Conservation (phyloP, 805 yeast genomes). For the Pachysolen tannophilus region DNA sequence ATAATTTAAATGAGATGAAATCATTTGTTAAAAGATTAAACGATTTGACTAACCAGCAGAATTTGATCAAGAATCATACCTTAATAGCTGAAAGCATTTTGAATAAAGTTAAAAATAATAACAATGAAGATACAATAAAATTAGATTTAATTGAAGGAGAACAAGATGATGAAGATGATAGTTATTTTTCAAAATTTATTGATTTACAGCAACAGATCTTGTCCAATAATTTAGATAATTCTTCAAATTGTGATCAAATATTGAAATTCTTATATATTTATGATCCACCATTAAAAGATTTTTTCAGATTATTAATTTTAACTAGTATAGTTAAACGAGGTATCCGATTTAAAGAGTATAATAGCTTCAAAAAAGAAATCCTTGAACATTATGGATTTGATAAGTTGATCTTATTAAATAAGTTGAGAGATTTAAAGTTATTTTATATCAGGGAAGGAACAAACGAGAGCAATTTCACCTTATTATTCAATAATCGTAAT, state of each 20-base stretch:
- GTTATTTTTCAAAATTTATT: slow-evolving; percentile 36
- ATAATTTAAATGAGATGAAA: slow-evolving; percentile 60
- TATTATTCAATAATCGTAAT: slow-evolving; percentile 11
- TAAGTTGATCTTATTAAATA: slow-evolving; percentile 37
- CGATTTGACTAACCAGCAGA: slow-evolving; percentile 58
- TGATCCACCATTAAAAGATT: slow-evolving; percentile 29
- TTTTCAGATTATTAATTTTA: slow-evolving; percentile 47
- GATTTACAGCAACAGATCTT: slow-evolving; percentile 68
- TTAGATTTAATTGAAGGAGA: slow-evolving; percentile 16
- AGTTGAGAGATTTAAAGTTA: slow-evolving; percentile 40
- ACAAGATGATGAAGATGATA: slow-evolving; percentile 13
- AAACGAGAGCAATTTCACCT: slow-evolving; percentile 8
- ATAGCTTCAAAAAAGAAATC: slow-evolving; percentile 43
- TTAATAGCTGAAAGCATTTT: slow-evolving; percentile 60
- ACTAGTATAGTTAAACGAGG: slow-evolving; percentile 64
- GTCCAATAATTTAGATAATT: slow-evolving; percentile 39
- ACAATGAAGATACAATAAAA: slow-evolving; percentile 19
- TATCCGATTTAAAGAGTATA: slow-evolving; percentile 54
- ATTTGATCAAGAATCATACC: slow-evolving; percentile 65
- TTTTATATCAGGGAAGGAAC: slow-evolving; percentile 27
- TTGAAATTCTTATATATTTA: slow-evolving; percentile 42
- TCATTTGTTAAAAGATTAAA: slow-evolving; percentile 65
- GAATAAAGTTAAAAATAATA: slow-evolving; percentile 29
- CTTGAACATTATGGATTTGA: slow-evolving; percentile 59
- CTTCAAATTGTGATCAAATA: slow-evolving; percentile 27